phyloP scores from a whole-genome alignment of 2,329 filamentous ascomycete genomes.

The Calonectria pseudoturangicola region DNA sequence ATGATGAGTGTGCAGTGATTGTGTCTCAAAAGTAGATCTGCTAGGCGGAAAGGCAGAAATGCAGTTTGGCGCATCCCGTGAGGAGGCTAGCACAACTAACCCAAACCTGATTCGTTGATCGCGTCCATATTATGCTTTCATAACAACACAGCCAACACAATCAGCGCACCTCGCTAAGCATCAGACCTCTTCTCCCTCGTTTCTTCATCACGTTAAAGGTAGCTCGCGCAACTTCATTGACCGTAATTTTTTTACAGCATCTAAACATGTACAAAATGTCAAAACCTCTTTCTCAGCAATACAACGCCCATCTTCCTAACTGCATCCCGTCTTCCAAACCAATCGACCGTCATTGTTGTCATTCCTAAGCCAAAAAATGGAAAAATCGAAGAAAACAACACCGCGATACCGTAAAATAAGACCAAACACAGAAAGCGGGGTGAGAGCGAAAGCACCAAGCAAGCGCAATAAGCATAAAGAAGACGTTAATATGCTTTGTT shows the following conservation, averaged over 20 bases:
- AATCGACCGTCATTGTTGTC: conserved; percentile 34
- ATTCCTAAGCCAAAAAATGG: conserved; percentile 22
- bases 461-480: background rate
- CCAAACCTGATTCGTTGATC: background rate
- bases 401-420: conserved; percentile 12
- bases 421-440: conserved; percentile 25
- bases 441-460: conserved; percentile 30
- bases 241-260: conserved; percentile 40
- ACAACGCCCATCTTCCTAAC: conserved; percentile 15
- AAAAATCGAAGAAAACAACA: conserved; percentile 7
- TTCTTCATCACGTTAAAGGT: background rate
- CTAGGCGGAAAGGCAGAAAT: background rate
- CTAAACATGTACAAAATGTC: conserved; percentile 39
- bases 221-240: conserved; percentile 17
- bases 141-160: too few relatives aligned
- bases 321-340: conserved; percentile 30
- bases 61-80: background rate
- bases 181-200: background rate
- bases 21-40: background rate
- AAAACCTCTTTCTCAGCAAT: conserved; percentile 12
- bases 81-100: conserved; percentile 3
- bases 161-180: too few relatives aligned
- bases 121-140: too few relatives aligned
- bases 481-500: conserved; percentile 35
- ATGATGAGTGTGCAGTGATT: too few relatives aligned